These are phyloP conservation scores for Xylaria arbuscula DNA, from an alignment of 2,329 filamentous ascomycete genomes.

Conservation along the genomic window DNA sequence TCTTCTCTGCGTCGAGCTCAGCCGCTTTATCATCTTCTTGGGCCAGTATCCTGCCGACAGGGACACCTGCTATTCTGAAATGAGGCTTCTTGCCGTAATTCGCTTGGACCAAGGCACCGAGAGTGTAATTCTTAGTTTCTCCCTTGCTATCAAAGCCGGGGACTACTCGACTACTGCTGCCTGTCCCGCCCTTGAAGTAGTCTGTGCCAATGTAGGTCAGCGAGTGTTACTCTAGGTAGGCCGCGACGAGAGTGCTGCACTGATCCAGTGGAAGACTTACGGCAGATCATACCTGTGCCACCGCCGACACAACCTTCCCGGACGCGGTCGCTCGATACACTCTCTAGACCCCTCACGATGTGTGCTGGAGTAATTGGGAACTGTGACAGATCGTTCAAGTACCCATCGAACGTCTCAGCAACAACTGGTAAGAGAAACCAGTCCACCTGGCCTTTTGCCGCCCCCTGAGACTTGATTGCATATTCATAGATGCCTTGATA, in stretches of 20 bases:
- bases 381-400: conserved; percentile 66
- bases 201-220: conserved; percentile 51
- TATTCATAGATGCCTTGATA: conserved; percentile 70
- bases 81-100: conserved; percentile 71
- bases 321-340: conserved; percentile 62
- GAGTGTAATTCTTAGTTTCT: conserved; percentile 61
- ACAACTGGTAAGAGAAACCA: conserved; percentile 69
- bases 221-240: not conserved
- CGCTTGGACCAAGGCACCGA: conserved; percentile 71
- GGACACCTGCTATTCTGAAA: conserved; percentile 69
- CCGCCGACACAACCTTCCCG: conserved; percentile 72
- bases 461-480: conserved; percentile 58
- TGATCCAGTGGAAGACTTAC: conserved; percentile 36
- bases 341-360: conserved; percentile 64
- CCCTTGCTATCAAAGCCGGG: conserved; percentile 54
- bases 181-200: conserved; percentile 74
- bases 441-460: conserved; percentile 58
- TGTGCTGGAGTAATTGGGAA: conserved; percentile 67
- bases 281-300: conserved; percentile 63
- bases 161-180: conserved; percentile 69
- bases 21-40: conserved; percentile 53
- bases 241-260: not conserved
- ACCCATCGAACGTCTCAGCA: conserved; percentile 72
- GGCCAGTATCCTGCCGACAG: conserved; percentile 68
- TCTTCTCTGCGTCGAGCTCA: conserved; percentile 43